A percentile compares a stretch with the other conserved stretches of the same genome.
Evolutionary conservation across 345 rosid genomes (phyloP).

Genomic region (Salix caprea): DNA sequence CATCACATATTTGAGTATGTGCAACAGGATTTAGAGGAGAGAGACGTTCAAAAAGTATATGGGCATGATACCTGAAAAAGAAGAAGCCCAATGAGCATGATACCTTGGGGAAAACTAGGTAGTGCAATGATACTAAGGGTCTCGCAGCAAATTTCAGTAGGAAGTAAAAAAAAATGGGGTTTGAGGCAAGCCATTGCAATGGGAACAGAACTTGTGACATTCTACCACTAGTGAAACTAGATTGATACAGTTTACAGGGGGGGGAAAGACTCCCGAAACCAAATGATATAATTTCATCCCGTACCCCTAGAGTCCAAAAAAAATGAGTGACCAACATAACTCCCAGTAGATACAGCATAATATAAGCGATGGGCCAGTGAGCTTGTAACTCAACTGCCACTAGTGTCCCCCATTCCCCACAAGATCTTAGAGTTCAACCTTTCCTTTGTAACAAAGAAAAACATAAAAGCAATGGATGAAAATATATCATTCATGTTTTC

Average conservation of each 20-base stretch:
- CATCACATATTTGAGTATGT: constrained; percentile 71
- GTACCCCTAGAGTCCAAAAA: not conserved
- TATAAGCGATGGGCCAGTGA: too few species aligned
- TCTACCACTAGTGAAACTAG: not conserved
- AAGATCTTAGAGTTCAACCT: too few species aligned
- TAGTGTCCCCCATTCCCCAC: too few species aligned
- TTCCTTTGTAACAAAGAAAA: not conserved
- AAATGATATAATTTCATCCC: not conserved
- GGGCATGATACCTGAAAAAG: constrained; percentile 79
- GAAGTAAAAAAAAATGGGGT: not conserved
- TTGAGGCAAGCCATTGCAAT: not conserved
- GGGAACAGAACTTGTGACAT: not conserved
- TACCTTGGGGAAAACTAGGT: not conserved
- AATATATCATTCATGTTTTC: not conserved
- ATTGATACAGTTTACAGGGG: not conserved
- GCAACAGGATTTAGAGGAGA: constrained; percentile 89
- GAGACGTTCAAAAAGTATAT: constrained; percentile 69
- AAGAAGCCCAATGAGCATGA: not conserved
- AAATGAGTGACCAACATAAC: not conserved
- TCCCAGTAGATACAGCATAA: not conserved
- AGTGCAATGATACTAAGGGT: not conserved
- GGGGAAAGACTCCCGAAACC: not conserved
- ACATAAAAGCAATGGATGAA: not conserved
- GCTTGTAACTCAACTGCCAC: too few species aligned
- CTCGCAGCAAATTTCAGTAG: not conserved